These are phyloP conservation scores for Arthrobotrys sinensis DNA, from an alignment of 2,329 filamentous ascomycete species.

Conservation along the genomic window DNA sequence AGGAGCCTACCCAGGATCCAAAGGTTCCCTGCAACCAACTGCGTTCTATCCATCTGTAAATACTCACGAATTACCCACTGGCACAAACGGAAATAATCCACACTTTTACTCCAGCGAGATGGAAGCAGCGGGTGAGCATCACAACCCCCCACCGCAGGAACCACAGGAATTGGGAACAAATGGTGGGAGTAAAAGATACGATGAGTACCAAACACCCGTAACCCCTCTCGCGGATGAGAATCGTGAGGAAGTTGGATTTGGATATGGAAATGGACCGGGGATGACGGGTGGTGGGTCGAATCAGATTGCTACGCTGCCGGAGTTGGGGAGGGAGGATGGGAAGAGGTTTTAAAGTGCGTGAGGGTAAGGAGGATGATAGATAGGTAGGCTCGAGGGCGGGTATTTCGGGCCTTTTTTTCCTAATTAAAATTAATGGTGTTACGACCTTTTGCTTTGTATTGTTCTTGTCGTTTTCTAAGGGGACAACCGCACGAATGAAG, in stretches of 20 bases:
- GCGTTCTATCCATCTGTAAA: constrained; percentile 45
- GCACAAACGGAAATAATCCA: constrained; percentile 7
- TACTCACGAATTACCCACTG: constrained; percentile 32
- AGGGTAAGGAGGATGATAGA: neutral
- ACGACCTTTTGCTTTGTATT: neutral
- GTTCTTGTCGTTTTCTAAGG: too few relatives aligned
- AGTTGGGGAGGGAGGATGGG: constrained; percentile 48
- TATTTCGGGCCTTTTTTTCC: constrained; percentile 1
- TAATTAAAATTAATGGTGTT: constrained; percentile 2
- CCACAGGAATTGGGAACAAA: constrained; percentile 42
- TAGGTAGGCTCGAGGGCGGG: neutral
- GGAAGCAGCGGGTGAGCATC: constrained; percentile 36
- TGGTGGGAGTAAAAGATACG: neutral
- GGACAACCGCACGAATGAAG: too few relatives aligned
- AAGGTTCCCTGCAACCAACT: constrained; percentile 33
- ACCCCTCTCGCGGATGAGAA: constrained; percentile 32
- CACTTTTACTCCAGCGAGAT: constrained; percentile 53
- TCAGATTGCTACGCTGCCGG: constrained; percentile 50
- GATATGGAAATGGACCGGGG: constrained; percentile 52
- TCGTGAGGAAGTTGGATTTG: constrained; percentile 54
- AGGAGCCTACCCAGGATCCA: constrained; percentile 41
- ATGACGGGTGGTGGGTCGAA: constrained; percentile 53
- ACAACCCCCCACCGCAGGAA: neutral
- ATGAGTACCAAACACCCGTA: constrained; percentile 19
- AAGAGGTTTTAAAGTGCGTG: constrained; percentile 41